Conservation (phyloP, 2,329 filamentous ascomycete species). For the Domatiomyces globalis region DNA sequence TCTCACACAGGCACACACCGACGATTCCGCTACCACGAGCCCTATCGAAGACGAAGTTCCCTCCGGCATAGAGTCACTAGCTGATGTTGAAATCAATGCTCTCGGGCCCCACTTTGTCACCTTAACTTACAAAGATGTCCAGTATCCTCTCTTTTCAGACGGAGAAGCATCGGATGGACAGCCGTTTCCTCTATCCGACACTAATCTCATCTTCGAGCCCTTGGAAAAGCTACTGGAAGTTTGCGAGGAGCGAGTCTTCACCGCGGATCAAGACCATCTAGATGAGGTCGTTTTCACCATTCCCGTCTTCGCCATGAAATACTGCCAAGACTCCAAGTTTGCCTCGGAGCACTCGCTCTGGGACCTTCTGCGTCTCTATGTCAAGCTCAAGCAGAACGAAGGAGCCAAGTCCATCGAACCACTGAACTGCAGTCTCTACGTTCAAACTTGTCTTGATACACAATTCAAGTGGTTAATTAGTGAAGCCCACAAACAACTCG, state of each 20-base stretch:
- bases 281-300: constrained; percentile 45
- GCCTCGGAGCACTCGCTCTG: constrained; percentile 38
- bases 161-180: constrained; percentile 34
- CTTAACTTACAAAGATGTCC: not conserved
- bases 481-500: constrained; percentile 43
- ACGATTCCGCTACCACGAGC: not conserved
- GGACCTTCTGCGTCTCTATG: constrained; percentile 46
- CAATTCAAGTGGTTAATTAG: constrained; percentile 39
- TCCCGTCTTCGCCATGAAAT: constrained; percentile 40
- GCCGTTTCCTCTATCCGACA: constrained; percentile 41
- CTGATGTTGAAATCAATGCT: not conserved
- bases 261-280: constrained; percentile 41
- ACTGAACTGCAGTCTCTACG: constrained; percentile 44
- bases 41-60: not conserved
- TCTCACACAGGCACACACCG: not conserved
- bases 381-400: constrained; percentile 46
- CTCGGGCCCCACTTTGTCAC: not conserved
- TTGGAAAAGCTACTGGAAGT: constrained; percentile 43
- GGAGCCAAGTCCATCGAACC: constrained; percentile 38
- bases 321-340: constrained; percentile 42
- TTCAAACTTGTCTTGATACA: constrained; percentile 39
- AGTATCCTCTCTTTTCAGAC: constrained; percentile 19
- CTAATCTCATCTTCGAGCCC: constrained; percentile 38
- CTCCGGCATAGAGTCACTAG: not conserved
- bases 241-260: constrained; percentile 35